These are phyloP conservation scores for Hypoxylon sp. DNA, from an alignment of 2,329 filamentous ascomycete species.

Conservation along the genomic window DNA sequence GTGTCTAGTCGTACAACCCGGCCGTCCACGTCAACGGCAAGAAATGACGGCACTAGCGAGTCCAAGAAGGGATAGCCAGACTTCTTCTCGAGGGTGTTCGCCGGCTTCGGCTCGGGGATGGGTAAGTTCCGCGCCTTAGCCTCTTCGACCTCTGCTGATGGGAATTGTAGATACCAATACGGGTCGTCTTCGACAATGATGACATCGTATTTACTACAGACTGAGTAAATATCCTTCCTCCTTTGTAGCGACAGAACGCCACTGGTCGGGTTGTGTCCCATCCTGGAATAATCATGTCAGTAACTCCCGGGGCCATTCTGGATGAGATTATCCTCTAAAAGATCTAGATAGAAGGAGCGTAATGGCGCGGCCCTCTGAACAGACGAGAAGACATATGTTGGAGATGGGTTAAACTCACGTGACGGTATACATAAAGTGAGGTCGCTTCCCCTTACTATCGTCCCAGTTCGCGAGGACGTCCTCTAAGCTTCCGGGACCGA, in stretches of 20 bases:
- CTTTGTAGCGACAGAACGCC: conserved; percentile 79
- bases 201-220: conserved; percentile 87
- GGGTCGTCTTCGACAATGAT: conserved; percentile 95
- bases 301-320: background rate
- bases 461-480: conserved; percentile 90
- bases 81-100: conserved; percentile 52
- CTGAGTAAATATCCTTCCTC: conserved; percentile 79
- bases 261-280: conserved; percentile 90
- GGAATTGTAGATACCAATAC: conserved; percentile 95
- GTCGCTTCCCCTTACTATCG: conserved; percentile 75
- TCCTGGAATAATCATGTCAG: conserved; percentile 58
- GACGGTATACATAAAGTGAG: conserved; percentile 90
- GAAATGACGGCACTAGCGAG: conserved; percentile 83
- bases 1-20: conserved; percentile 91
- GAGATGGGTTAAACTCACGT: conserved; percentile 68
- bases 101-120: conserved; percentile 50
- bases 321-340: background rate
- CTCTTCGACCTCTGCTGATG: conserved; percentile 70
- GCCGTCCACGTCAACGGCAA: conserved; percentile 84
- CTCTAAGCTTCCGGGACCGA: conserved; percentile 77
- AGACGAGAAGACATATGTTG: background rate
- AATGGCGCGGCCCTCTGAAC: background rate
- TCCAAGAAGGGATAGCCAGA: conserved; percentile 83
- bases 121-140: conserved; percentile 60
- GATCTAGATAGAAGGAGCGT: background rate